Conservation (phyloP, 2,329 filamentous ascomycete genomes). For the Colletotrichum limetticola region DNA sequence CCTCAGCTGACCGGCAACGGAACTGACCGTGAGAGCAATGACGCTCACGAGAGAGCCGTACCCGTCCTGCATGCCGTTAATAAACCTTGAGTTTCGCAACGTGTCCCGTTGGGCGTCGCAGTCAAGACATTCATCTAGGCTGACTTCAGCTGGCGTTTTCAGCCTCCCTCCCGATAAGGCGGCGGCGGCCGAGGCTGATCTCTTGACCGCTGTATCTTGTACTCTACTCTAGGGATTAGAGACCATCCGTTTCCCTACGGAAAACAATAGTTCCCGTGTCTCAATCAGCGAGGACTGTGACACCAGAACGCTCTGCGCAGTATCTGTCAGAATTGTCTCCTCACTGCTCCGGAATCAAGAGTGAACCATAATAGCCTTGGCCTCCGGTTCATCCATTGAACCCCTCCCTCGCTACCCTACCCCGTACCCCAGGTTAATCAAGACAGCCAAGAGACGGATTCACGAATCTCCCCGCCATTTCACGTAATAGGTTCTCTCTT, state of each 20-base stretch:
- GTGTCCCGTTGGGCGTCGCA: background rate
- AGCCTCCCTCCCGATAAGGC: background rate
- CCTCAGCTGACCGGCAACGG: background rate
- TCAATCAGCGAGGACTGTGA: background rate
- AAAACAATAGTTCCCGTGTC: background rate
- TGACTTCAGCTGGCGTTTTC: background rate
- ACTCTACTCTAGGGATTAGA: background rate
- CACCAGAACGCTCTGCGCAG: background rate
- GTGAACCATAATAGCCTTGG: background rate
- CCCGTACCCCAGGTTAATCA: slow-evolving; percentile 22
- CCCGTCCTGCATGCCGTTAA: background rate
- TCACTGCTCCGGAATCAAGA: background rate
- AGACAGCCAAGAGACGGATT: background rate
- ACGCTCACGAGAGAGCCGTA: background rate
- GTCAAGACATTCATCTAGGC: background rate
- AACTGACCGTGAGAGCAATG: background rate
- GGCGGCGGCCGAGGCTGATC: background rate
- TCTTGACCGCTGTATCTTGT: background rate
- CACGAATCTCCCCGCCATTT: background rate
- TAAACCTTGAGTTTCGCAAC: background rate
- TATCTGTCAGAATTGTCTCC: background rate
- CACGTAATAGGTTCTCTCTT: background rate
- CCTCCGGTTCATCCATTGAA: background rate
- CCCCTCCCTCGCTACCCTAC: slow-evolving; percentile 1
- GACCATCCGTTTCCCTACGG: background rate